Base-by-base conservation (phyloP, 2,329 filamentous ascomycete genomes). In the Ceratocystis huliohia region DNA sequence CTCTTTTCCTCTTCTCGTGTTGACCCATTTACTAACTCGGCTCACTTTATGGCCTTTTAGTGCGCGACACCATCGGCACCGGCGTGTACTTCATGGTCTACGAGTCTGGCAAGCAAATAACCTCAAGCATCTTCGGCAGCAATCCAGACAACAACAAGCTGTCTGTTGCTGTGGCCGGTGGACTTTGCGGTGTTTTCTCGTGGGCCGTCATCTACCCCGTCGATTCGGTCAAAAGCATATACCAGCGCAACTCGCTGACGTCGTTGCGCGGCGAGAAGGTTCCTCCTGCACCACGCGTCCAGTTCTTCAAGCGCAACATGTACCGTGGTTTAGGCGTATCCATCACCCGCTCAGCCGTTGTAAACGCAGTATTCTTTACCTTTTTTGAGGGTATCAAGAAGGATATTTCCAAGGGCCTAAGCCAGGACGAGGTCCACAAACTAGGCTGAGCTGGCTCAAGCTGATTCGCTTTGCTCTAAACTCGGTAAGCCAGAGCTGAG, bases 321-420 rank as follows among this genome's bases (percentile, higher is more conserved):
- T 95, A 94, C 76, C 85, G 89, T 71, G 90, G 89, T 37, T 80
- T 95, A 2, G 88, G 86, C 25, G 89, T 94, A 30, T 92, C 88
- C 46, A 92, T 94, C 85, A 82, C 84, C 70, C 85, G 90, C 66
- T 92, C 89, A 13, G 91, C 88, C 72, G 80, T 90, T 64, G 86
- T 94, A 71, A 95, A 95, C 74, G 89, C 89, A 70, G 88, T 95
- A 72, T 95, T 95, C 80, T 95, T 95, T 77, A 91, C 88, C 56
- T 88, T 86, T 48, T 95, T 94, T 74, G 90, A 95, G 76, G 86
- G 90, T 71, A 82, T 89, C 71, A 94, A 94, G 78, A 87, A 86
- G 74, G 79, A 80, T 70, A 84, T 85, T 75, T 50, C 53, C n/a
- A 28, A 37, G 10, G 64, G 30, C n/a, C 17, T 48, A 28, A 37